Evolutionary conservation across 31 red algal species (phyloP).

Genomic region (Bonnemaisonia californica): DNA sequence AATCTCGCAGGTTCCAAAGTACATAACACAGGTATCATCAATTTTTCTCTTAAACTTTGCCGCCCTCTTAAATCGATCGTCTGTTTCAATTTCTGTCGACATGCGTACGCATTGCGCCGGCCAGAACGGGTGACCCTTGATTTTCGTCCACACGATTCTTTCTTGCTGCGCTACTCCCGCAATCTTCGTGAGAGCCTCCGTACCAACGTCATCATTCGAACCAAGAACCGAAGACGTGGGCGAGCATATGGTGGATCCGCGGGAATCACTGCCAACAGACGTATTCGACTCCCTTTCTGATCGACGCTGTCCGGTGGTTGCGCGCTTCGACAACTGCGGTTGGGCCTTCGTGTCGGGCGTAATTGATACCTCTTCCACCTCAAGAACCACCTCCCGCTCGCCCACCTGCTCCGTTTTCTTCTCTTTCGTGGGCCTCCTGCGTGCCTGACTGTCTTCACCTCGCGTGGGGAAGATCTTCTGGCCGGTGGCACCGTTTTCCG

Average conservation of each 20-base stretch:
- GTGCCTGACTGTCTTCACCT: not conserved
- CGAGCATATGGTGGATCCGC: not conserved
- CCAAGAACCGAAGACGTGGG: not conserved
- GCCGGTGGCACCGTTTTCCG: not conserved
- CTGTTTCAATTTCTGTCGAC: slow-evolving; percentile 18
- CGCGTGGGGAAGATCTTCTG: not conserved
- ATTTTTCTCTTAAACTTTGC: slow-evolving; percentile 41
- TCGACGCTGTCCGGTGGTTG: not conserved
- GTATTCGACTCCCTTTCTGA: not conserved
- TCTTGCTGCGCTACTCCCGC: slow-evolving; percentile 16
- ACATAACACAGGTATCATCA: slow-evolving; percentile 73
- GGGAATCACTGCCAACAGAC: not conserved
- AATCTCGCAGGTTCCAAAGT: slow-evolving; percentile 75
- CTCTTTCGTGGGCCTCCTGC: not conserved
- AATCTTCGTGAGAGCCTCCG: slow-evolving; percentile 39
- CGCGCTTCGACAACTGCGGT: not conserved
- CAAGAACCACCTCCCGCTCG: not conserved
- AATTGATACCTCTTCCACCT: not conserved
- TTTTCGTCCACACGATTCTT: slow-evolving; percentile 71
- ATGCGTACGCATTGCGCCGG: slow-evolving; percentile 53
- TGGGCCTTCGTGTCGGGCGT: not conserved
- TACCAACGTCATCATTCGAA: slow-evolving; percentile 28
- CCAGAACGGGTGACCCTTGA: slow-evolving; percentile 79
- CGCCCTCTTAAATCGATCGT: slow-evolving; percentile 40
- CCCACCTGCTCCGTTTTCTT: not conserved